Conservation (phyloP, 306 rosid genomes). For the Hippophae gyantsensis region DNA sequence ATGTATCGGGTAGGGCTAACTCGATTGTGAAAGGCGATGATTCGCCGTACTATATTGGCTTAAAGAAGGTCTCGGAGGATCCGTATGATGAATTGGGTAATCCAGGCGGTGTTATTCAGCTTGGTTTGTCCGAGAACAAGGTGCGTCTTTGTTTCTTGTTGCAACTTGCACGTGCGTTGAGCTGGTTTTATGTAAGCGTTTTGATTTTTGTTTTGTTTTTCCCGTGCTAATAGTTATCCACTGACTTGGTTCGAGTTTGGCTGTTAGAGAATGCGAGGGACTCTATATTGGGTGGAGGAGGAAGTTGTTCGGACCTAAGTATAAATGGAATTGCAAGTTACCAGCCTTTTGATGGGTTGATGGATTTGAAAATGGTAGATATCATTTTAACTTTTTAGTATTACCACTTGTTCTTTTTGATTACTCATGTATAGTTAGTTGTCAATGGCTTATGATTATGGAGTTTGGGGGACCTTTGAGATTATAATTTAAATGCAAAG, state of each 20-base stretch:
- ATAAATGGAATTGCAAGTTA: constrained; percentile 31
- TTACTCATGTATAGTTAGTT: not conserved
- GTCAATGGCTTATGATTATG: no score
- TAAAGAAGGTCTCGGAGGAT: constrained; percentile 43
- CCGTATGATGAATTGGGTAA: constrained; percentile 48
- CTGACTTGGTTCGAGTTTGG: constrained; percentile 68
- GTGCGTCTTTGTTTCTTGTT: constrained; percentile 29
- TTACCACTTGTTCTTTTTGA: not conserved
- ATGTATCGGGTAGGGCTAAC: constrained; percentile 45
- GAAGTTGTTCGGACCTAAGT: constrained; percentile 17
- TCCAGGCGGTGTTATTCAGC: constrained; percentile 65
- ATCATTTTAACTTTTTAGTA: not conserved
- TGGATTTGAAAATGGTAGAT: constrained; percentile 44
- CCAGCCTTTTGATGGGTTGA: constrained; percentile 42
- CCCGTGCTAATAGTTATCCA: constrained; percentile 33
- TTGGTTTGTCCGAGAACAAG: constrained; percentile 56
- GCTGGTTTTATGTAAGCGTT: not conserved
- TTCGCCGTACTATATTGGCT: constrained; percentile 43
- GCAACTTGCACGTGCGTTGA: not conserved
- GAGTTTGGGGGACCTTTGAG: not conserved
- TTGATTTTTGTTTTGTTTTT: not conserved
- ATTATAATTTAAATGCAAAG: not conserved
- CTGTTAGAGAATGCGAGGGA: constrained; percentile 39
- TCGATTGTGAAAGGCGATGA: constrained; percentile 29
- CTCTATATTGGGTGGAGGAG: constrained; percentile 32